phyloP scores from a whole-genome alignment of 225 moss, liverwort and hornwort genomes.

The Climacium dendroides region DNA sequence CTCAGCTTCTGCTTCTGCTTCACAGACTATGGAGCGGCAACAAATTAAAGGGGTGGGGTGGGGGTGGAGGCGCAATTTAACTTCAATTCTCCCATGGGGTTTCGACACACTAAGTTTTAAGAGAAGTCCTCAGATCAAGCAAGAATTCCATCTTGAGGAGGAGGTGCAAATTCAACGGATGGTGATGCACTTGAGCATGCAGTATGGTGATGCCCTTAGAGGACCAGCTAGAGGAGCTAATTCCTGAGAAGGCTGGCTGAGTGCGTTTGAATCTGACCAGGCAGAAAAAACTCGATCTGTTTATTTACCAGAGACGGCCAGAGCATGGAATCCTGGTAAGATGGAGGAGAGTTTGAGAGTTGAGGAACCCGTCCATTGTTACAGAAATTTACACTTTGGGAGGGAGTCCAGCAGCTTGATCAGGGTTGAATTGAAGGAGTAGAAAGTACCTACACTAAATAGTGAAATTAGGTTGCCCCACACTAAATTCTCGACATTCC shows the following conservation, averaged over 20 bases:
- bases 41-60: neutral
- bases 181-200: neutral
- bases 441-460: too few relatives aligned
- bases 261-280: neutral
- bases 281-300: neutral
- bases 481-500: too few relatives aligned
- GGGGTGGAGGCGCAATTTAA: neutral
- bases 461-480: too few relatives aligned
- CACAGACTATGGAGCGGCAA: neutral
- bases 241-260: neutral
- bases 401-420: neutral
- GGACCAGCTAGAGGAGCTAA: neutral
- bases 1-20: neutral
- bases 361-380: neutral
- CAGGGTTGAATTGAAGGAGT: neutral
- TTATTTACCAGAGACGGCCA: neutral
- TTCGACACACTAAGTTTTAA: neutral
- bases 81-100: neutral
- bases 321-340: neutral
- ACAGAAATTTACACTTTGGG: neutral
- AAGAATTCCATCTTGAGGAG: neutral
- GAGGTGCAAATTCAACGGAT: neutral
- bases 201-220: neutral
- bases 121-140: neutral
- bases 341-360: neutral